A percentile compares a stretch with the other conserved stretches of the same genome.
These are phyloP conservation scores for Epichloe sp. DNA, from an alignment of 2,329 filamentous ascomycete species.

Conservation along the genomic window DNA sequence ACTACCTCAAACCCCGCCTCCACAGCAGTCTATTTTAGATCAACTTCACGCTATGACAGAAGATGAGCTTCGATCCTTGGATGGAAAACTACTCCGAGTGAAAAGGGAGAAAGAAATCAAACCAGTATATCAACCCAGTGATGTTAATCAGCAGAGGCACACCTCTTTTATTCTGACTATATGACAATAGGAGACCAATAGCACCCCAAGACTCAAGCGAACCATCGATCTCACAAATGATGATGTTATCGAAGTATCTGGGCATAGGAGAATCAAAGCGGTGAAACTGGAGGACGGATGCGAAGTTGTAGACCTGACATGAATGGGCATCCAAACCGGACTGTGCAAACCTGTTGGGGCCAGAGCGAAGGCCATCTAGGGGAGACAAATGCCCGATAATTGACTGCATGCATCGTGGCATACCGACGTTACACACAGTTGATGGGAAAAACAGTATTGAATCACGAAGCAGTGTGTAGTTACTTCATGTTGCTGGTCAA, in stretches of 20 bases:
- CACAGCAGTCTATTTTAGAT: background rate
- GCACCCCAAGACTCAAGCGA: background rate
- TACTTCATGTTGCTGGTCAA: background rate
- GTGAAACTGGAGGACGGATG: background rate
- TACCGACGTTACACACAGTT: background rate
- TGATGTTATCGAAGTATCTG: background rate
- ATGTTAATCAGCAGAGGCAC: background rate
- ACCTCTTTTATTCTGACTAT: background rate
- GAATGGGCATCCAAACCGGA: background rate
- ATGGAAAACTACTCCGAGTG: constrained; percentile 8
- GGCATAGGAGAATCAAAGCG: background rate
- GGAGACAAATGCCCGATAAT: background rate
- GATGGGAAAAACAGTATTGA: background rate
- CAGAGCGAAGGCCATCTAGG: too few relatives aligned
- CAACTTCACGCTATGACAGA: constrained; percentile 7
- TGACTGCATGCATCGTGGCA: background rate
- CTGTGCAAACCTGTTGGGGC: too few relatives aligned
- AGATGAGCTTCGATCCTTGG: constrained; percentile 10
- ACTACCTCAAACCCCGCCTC: constrained; percentile 9
- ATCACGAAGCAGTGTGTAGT: background rate
- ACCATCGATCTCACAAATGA: constrained; percentile 7
- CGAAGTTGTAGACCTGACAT: constrained; percentile 2
- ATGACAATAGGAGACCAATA: background rate
- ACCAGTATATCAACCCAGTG: background rate
- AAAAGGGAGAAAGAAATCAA: constrained; percentile 4